Base-by-base conservation (phyloP, 441 rosid species). In the Bruguiera hainesii region DNA sequence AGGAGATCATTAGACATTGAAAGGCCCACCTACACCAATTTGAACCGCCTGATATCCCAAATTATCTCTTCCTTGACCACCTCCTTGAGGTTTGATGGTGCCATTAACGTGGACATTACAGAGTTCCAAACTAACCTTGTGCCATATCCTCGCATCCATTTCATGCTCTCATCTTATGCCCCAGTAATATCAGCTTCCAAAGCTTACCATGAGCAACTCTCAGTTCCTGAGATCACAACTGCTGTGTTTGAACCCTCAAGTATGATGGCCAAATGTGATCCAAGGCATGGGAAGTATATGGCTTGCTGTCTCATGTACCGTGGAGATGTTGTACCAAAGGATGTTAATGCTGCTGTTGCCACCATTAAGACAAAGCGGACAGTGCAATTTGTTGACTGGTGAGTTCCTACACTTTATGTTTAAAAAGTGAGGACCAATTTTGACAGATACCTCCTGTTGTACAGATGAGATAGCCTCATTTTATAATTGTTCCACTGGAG, bases 91-190 rank as follows among this genome's bases (percentile, higher is more conserved):
- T 71, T 71, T 65, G 75, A 71, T 71, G 75, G 75, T 26, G 75
- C 75, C 55, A 26, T 71, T 30, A 71, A 71, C 9, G 75, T 71
- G 65, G 75, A 71, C 30, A 65, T 71, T 31, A 71, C 75, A 16
- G 75, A 71, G 61, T 71, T 71, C 70, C 75, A 71, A 53, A 71
- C 75, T 7, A 71, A 71, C 70, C 60, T 71, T 59, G 75, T 71
- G 5, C 75, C 70, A 2, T 71, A 71, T 57, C 75, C 75, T 21
- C 66, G 75, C 31, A 71, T 71, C 61, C 75, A 71, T 13, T 71
- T 71, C 7, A 71, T 71, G 75, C 75, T 71, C 60, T 71, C 75
- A 23, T 71, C 75, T 6, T 71, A 65, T 52, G 75, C 75, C 9
- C 75, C 75, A 4, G 70, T 71, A 18, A 71, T 71, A 53, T 72